A percentile compares a stretch with the other conserved stretches of the same genome.
These are phyloP conservation scores for Talaromyces verruculosus DNA, from an alignment of 2,329 filamentous ascomycete species.

Conservation along the genomic window DNA sequence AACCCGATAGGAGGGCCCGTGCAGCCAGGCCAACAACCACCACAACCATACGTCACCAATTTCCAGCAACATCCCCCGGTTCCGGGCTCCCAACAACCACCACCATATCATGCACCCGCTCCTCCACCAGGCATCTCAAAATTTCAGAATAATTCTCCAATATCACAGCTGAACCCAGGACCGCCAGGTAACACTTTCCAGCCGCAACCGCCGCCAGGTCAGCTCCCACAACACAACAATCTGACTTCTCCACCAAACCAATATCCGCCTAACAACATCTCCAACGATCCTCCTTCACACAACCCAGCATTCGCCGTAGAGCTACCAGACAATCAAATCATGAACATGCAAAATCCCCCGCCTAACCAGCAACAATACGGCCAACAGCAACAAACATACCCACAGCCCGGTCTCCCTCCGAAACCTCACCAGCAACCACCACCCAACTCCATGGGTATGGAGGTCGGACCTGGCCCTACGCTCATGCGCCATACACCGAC, in stretches of 20 bases:
- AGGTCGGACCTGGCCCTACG: conserved; percentile 2
- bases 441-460: not conserved
- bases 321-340: conserved; percentile 16
- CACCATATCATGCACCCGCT: not conserved
- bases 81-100: not conserved
- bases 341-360: conserved; percentile 1
- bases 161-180: not conserved
- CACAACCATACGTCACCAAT: conserved; percentile 3
- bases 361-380: conserved; percentile 5
- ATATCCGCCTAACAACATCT: not conserved
- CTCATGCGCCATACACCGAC: conserved; percentile 21
- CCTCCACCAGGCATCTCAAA: not conserved
- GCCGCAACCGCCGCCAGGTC: conserved; percentile 6
- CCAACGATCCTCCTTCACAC: not conserved
- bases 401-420: not conserved
- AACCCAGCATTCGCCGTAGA: conserved; percentile 18
- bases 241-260: conserved; percentile 1
- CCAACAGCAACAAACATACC: conserved; percentile 7
- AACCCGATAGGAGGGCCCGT: not conserved
- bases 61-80: conserved; percentile 1
- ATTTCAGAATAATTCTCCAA: conserved; percentile 10
- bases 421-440: conserved; percentile 7
- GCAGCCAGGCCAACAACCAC: not conserved
- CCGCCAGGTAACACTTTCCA: not conserved
- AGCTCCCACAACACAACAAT: conserved; percentile 6